phyloP scores from a whole-genome alignment of 1,284 basidiomycete genomes.

The Moniliophthora roreri region DNA sequence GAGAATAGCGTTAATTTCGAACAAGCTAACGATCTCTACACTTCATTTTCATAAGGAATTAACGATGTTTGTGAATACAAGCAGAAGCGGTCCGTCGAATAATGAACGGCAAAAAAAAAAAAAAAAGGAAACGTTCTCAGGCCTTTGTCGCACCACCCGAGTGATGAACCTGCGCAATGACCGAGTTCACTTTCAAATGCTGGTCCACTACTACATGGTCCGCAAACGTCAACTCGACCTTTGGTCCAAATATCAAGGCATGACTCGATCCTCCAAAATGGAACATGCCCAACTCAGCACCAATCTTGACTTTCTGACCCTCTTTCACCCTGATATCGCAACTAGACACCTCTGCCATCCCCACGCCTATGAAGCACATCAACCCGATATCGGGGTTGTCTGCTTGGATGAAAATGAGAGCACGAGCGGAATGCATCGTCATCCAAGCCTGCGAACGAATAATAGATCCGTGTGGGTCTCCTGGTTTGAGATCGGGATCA shows the following conservation, averaged over 20 bases:
- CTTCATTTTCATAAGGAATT: no score
- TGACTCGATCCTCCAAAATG: slow-evolving; percentile 51
- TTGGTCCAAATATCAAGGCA: slow-evolving; percentile 27
- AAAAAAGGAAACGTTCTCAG: no score
- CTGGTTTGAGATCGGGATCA: slow-evolving; percentile 8
- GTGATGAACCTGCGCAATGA: no score
- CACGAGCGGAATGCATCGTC: slow-evolving; percentile 38
- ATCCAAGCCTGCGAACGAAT: slow-evolving; percentile 22
- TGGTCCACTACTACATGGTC: no score
- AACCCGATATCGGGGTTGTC: slow-evolving; percentile 48
- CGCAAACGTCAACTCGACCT: slow-evolving; percentile 12
- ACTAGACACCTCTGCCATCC: slow-evolving; percentile 60
- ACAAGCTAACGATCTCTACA: no score
- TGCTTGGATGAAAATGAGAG: slow-evolving; percentile 52
- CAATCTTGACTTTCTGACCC: slow-evolving; percentile 30
- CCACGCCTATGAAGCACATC: slow-evolving; percentile 50
- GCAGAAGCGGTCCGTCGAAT: no score
- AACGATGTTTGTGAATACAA: no score
- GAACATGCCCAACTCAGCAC: slow-evolving; percentile 41
- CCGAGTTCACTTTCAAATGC: no score
- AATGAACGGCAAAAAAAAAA: no score
- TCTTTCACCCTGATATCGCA: slow-evolving; percentile 35
- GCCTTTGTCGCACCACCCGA: no score
- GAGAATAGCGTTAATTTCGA: no score
- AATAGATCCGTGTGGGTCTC: slow-evolving; percentile 23